Evolutionary conservation across 1,284 basidiomycete genomes (phyloP).

Genomic region (Sporisorium reilianum): DNA sequence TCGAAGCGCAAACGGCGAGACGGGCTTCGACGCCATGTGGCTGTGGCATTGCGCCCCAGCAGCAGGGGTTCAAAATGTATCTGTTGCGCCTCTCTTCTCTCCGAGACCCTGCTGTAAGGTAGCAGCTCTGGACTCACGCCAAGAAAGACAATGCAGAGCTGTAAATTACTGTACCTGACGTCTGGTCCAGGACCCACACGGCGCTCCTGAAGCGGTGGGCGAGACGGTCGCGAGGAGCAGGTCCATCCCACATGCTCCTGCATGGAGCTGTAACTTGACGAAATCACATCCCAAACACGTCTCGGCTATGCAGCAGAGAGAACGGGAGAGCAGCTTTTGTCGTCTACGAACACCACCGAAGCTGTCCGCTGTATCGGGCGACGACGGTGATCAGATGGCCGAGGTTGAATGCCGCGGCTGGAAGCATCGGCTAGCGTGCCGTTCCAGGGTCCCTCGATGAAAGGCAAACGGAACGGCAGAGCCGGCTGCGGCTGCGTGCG

Average conservation of each 20-base stretch:
- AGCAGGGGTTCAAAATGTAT: no score
- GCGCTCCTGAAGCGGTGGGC: neutral
- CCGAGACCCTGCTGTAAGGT: no score
- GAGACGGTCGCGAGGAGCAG: neutral
- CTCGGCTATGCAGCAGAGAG: no score
- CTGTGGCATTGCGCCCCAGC: neutral
- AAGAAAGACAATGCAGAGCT: neutral
- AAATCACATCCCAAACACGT: no score
- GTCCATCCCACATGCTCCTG: neutral
- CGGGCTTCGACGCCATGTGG: constrained; percentile 2
- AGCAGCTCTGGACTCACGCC: no score
- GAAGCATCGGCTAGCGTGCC: neutral
- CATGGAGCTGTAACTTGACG: neutral
- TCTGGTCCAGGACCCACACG: neutral
- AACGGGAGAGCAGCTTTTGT: no score
- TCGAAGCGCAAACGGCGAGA: neutral
- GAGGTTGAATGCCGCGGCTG: neutral
- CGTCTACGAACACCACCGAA: no score
- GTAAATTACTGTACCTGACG: neutral
- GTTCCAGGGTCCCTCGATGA: neutral
- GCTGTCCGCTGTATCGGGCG: no score
- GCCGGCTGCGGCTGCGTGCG: neutral
- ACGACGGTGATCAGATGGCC: no score
- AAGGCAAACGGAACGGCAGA: neutral
- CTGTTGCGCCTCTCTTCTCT: neutral